Evolutionary conservation across 129 eudicot species (phyloP), one percentile per base, ranked within the genome.

Genomic region (Dittrichia graveolens): DNA sequence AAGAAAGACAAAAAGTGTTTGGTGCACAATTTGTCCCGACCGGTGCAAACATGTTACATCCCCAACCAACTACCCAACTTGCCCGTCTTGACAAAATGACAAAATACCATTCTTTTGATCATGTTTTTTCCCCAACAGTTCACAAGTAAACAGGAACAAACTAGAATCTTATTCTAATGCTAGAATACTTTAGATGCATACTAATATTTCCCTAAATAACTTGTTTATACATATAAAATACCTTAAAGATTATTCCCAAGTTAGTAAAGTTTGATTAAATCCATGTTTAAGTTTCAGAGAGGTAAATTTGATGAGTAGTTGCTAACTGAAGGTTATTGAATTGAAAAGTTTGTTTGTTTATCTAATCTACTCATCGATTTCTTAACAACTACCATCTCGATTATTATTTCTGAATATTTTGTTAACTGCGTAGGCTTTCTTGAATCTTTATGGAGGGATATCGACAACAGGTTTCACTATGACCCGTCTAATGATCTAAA

Each of bases 371-470:
- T n/a, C n/a, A n/a, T n/a, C n/a, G n/a, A n/a, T n/a, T n/a, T n/a
- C n/a, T n/a, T 34, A 39, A 5, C 41, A 65, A 16, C 13, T 31
- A 64, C 14, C 0, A 8, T 64, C 34, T 65, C 40, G 5, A 12
- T 10, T 45, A 46, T 46, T 5, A 44, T 67, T 49, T 67, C 60
- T 31, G 4, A 48, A 49, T 7, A 39, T 9, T 40, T 0, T 4
- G 9, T 42, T 64, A 7, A 10, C 48, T 54, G 6, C 73, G 79
- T 84, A 91, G 97, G 89, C 78, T 91, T 91, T 69, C 89, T 91
- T 67, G 97, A 91, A 80, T 91, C 97, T 7, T 61, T 91, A 49
- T 91, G 97, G 97, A 84, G 97, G 81, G 97, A 91, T 79, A 88
- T 91, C 42, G 97, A 88, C 75, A 88, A 80, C 68, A 83, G 97